Evolutionary conservation across 1,139 yeast genomes (phyloP).

Genomic region (Sugiyamaella xylanicola): DNA sequence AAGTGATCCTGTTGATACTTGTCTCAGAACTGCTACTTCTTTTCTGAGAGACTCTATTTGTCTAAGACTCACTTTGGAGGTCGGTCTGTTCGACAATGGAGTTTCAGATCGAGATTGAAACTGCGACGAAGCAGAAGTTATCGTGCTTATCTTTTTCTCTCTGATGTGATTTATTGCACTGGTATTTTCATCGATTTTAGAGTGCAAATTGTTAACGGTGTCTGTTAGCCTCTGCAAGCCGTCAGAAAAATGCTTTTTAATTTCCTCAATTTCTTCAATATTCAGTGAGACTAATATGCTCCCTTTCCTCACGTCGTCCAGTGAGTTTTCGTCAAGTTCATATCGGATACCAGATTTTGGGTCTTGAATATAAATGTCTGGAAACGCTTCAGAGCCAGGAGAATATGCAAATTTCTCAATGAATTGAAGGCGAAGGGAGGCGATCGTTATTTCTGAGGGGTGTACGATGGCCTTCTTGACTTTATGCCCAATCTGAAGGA

Average conservation of each 20-base stretch:
- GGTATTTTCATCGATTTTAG: conserved; percentile 42
- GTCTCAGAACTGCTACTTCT: conserved; percentile 66
- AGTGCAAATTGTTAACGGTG: conserved; percentile 43
- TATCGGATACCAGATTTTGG: conserved; percentile 61
- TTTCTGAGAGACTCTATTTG: conserved; percentile 46
- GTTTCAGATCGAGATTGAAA: conserved; percentile 9
- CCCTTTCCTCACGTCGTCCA: conserved; percentile 63
- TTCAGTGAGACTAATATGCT: conserved; percentile 57
- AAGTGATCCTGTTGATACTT: conserved; percentile 55
- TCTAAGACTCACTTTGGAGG: conserved; percentile 20
- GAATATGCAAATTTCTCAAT: conserved; percentile 87
- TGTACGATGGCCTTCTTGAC: conserved; percentile 63
- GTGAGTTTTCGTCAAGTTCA: conserved; percentile 72
- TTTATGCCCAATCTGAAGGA: conserved; percentile 57
- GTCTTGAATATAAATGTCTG: conserved; percentile 79
- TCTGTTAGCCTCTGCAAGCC: conserved; percentile 38
- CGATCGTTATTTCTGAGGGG: conserved; percentile 55
- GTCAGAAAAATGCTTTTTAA: conserved; percentile 41
- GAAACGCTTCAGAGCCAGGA: conserved; percentile 69
- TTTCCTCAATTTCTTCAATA: conserved; percentile 43
- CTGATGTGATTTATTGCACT: conserved; percentile 19
- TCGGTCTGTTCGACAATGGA: conserved; percentile 13
- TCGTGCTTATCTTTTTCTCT: not conserved
- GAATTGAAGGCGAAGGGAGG: conserved; percentile 69
- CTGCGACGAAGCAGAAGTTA: not conserved